Conservation (phyloP, 202 grass and related monocot species). For the Cymbopogon flexuosus region DNA sequence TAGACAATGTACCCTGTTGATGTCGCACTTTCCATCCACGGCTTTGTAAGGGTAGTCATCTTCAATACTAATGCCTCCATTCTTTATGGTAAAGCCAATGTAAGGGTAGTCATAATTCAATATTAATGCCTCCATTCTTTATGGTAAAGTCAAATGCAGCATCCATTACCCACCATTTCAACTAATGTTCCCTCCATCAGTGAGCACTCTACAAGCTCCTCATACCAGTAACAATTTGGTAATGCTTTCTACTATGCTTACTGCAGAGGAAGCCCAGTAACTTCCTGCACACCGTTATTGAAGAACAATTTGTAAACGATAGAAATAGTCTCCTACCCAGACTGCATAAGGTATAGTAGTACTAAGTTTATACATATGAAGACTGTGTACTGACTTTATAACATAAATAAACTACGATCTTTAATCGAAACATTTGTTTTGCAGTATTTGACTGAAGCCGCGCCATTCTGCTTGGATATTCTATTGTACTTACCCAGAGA, state of each 20-base stretch:
- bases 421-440: too few species aligned
- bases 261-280: constrained; percentile 82
- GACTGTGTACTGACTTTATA: too few species aligned
- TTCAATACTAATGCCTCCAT: constrained; percentile 74
- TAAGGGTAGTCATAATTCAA: constrained; percentile 59
- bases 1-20: constrained; percentile 39
- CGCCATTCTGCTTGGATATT: too few species aligned
- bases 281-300: constrained; percentile 46
- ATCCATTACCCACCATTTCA: constrained; percentile 82
- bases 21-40: constrained; percentile 51
- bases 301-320: neutral
- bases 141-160: constrained; percentile 67
- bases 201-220: constrained; percentile 83
- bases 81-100: constrained; percentile 72
- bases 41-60: constrained; percentile 71
- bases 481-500: too few species aligned
- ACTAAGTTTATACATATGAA: too few species aligned
- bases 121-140: constrained; percentile 74
- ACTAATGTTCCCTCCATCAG: constrained; percentile 42
- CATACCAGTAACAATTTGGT: constrained; percentile 62
- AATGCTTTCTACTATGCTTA: constrained; percentile 67
- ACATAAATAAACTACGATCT: too few species aligned
- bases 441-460: too few species aligned
- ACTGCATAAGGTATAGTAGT: neutral
- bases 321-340: neutral